phyloP scores from a whole-genome alignment of 1,139 yeast genomes.

The Spencermartinsiella ligniputridi region DNA sequence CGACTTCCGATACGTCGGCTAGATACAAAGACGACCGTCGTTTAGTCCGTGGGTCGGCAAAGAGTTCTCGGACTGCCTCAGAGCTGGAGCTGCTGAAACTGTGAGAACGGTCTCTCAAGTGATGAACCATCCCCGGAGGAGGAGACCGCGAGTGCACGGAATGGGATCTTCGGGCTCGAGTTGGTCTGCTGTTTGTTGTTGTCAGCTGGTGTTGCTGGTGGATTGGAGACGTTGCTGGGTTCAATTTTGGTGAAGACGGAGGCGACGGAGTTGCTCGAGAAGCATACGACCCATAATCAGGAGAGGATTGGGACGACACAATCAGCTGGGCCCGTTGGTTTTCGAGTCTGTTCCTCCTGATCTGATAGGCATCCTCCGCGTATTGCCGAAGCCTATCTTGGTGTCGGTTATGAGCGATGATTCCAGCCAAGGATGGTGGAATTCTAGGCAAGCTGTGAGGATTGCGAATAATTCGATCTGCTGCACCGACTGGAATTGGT shows the following conservation, averaged over 20 bases:
- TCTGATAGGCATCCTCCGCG: slow-evolving; percentile 18
- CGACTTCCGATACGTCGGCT: background rate
- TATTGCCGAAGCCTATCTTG: slow-evolving; percentile 21
- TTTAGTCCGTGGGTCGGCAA: background rate
- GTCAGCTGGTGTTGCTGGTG: background rate
- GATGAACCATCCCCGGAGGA: background rate
- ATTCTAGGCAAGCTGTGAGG: slow-evolving; percentile 28
- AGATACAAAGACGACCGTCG: slow-evolving; percentile 2
- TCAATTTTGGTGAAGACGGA: slow-evolving; percentile 11
- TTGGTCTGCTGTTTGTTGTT: background rate
- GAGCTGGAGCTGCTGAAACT: slow-evolving; percentile 9
- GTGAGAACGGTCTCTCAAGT: slow-evolving; percentile 1
- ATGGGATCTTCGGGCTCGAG: background rate
- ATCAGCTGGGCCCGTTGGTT: slow-evolving; percentile 16
- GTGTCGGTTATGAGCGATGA: slow-evolving; percentile 23
- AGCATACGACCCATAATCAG: background rate
- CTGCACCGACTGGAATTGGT: slow-evolving; percentile 26
- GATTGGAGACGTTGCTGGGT: background rate
- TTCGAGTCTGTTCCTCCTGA: slow-evolving; percentile 14
- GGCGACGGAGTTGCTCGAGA: slow-evolving; percentile 10
- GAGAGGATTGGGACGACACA: slow-evolving; percentile 7
- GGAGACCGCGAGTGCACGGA: background rate
- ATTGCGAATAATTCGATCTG: slow-evolving; percentile 27
- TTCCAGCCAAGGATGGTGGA: slow-evolving; percentile 20
- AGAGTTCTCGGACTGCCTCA: background rate